Evolutionary conservation across 2,329 filamentous ascomycete species (phyloP).

Genomic region (Waltergamsia citrina): DNA sequence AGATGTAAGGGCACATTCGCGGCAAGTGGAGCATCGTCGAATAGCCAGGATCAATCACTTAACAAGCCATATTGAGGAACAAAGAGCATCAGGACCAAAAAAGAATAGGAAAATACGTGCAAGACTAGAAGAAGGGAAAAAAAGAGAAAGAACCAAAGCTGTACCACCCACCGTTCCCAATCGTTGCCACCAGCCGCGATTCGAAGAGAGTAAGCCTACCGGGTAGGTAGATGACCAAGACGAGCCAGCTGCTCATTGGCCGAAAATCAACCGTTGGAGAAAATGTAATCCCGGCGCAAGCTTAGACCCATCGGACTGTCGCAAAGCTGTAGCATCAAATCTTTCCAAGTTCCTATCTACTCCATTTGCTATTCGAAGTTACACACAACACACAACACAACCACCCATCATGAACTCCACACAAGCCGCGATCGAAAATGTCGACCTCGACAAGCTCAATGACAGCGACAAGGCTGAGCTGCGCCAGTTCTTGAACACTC

Average conservation of each 20-base stretch:
- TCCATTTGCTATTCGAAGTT: background rate
- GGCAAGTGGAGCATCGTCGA: background rate
- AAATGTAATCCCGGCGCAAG: background rate
- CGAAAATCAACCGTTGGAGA: background rate
- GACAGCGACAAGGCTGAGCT: slow-evolving; percentile 81
- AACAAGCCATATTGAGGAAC: too few relatives aligned
- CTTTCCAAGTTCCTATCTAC: background rate
- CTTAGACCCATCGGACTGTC: too few relatives aligned
- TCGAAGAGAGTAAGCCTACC: too few relatives aligned
- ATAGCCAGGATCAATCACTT: too few relatives aligned
- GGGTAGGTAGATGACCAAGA: too few relatives aligned
- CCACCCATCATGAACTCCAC: slow-evolving; percentile 24
- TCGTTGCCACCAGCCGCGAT: too few relatives aligned
- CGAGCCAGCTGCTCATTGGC: slow-evolving; percentile 2
- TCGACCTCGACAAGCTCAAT: slow-evolving; percentile 67
- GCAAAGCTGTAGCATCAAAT: background rate
- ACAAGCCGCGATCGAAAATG: slow-evolving; percentile 30
- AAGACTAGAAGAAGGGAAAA: too few relatives aligned
- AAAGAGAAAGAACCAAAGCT: too few relatives aligned
- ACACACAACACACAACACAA: background rate
- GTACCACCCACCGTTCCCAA: too few relatives aligned
- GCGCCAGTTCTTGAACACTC: slow-evolving; percentile 74
- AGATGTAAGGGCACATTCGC: background rate
- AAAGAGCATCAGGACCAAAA: too few relatives aligned
- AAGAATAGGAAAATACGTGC: too few relatives aligned